Evolutionary conservation across 2,329 filamentous ascomycete genomes (phyloP).

Genomic region (Sporothrix luriei): DNA sequence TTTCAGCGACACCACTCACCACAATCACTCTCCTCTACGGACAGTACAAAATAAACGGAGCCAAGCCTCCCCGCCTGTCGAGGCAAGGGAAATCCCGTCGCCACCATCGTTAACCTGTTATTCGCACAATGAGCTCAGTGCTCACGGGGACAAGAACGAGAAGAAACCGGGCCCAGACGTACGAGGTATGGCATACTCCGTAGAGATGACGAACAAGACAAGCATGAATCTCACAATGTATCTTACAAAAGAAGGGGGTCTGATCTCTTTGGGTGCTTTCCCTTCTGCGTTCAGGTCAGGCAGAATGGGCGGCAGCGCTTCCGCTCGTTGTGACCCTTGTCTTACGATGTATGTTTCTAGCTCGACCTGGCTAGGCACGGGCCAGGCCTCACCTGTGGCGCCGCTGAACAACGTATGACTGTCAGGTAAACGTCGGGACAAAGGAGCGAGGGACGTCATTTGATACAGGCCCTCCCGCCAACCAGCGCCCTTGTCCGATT

Average conservation of each 20-base stretch:
- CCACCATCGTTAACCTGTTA: not conserved
- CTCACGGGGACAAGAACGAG: not conserved
- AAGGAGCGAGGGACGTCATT: not conserved
- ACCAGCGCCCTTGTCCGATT: not conserved
- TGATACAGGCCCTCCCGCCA: not conserved
- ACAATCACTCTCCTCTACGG: not conserved
- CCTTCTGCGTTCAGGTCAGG: slow-evolving; percentile 12
- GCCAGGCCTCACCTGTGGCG: not conserved
- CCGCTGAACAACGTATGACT: not conserved
- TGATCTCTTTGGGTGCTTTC: not conserved
- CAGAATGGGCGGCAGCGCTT: not conserved
- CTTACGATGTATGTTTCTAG: not conserved
- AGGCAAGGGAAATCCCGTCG: not conserved
- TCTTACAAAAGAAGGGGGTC: not conserved
- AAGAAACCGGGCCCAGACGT: not conserved
- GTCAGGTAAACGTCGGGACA: not conserved
- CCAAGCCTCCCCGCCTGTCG: slow-evolving; percentile 1
- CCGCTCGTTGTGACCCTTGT: not conserved
- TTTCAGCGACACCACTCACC: not conserved
- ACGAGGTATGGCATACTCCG: too few relatives aligned
- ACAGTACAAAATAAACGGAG: not conserved
- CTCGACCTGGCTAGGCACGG: not conserved
- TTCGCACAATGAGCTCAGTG: not conserved
- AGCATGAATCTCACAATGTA: too few relatives aligned
- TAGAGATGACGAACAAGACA: not conserved